phyloP scores from a whole-genome alignment of 2,329 filamentous ascomycete genomes.

The Penicillium occitanis region DNA sequence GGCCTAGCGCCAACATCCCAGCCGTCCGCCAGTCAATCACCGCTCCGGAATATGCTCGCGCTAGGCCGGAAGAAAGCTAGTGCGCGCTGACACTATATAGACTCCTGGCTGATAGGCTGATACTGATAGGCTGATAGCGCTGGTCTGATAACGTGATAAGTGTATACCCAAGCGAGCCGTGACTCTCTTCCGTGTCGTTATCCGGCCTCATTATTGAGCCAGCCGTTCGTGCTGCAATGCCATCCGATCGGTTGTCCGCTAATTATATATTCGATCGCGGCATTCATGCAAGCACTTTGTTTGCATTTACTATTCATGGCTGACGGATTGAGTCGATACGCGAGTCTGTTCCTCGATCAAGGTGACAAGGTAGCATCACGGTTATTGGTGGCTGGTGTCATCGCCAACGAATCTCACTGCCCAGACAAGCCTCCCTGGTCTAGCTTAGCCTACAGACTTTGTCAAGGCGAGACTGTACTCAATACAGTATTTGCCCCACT shows the following conservation, averaged over 20 bases:
- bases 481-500: background rate
- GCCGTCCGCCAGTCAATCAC: conserved; percentile 1
- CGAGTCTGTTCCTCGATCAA: background rate
- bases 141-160: conserved; percentile 8
- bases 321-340: background rate
- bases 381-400: conserved; percentile 4
- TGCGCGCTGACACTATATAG: background rate
- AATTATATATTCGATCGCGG: background rate
- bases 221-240: background rate
- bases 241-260: background rate
- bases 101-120: background rate
- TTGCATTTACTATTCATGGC: background rate
- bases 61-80: background rate
- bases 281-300: background rate
- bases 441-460: background rate
- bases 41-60: background rate
- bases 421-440: conserved; percentile 7
- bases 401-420: conserved; percentile 1
- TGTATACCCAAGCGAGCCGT: background rate
- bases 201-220: background rate
- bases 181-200: background rate
- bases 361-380: background rate
- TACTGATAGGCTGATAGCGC: background rate
- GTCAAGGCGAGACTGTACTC: conserved; percentile 1
- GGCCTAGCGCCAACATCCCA: background rate